phyloP scores from a whole-genome alignment of 139 green algal genomes.

The Monoraphidium neglectum region DNA sequence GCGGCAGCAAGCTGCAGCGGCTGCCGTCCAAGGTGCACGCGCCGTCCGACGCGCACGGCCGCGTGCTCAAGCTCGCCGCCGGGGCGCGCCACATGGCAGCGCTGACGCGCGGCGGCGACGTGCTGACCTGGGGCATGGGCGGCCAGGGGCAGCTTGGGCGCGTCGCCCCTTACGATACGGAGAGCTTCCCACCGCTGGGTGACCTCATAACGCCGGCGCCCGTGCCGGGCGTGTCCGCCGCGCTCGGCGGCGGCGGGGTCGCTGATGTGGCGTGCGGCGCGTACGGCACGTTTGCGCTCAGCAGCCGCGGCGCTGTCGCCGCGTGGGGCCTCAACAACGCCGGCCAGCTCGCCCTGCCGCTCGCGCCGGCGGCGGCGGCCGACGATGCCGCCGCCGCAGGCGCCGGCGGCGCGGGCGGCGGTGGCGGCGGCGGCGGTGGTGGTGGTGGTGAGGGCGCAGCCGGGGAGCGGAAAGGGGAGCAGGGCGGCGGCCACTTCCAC shows the following conservation, averaged over 20 bases:
- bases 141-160: conserved; percentile 85
- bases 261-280: conserved; percentile 64
- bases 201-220: conserved; percentile 55
- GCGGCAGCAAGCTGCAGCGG: conserved; percentile 35
- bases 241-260: conserved; percentile 10
- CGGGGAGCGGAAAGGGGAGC: background rate
- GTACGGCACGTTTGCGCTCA: conserved; percentile 76
- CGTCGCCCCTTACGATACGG: conserved; percentile 40
- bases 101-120: conserved; percentile 53
- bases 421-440: too few species aligned
- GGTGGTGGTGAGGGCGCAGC: background rate
- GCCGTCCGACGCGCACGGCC: conserved; percentile 29
- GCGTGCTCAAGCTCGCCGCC: conserved; percentile 12
- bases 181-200: background rate
- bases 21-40: conserved; percentile 48
- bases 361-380: too few species aligned
- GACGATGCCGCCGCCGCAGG: too few species aligned
- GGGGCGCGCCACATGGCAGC: conserved; percentile 66
- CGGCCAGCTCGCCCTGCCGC: conserved; percentile 76
- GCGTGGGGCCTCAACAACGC: conserved; percentile 93
- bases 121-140: conserved; percentile 84
- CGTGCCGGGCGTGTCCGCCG: conserved; percentile 1
- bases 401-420: background rate
- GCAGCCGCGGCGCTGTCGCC: conserved; percentile 56
- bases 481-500: conserved; percentile 24